Percentiles rank a stretch among this genome's conserved stretches.
Conservation (phyloP, 352 stramenopile species). For the Phytophthora meadii region DNA sequence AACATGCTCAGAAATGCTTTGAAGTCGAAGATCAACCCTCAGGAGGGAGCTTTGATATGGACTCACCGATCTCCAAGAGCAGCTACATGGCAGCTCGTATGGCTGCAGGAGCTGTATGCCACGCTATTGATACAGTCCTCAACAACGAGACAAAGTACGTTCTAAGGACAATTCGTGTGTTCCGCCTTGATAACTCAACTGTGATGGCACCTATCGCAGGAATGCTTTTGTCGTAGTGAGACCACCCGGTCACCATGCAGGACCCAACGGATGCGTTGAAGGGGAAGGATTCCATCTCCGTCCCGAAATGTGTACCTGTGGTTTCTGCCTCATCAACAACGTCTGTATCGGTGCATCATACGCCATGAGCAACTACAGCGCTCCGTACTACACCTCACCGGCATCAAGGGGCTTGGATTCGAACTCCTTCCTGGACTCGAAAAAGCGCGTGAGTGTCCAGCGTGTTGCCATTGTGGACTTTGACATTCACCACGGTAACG, state of each 20-base stretch:
- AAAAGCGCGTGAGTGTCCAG: conserved; percentile 35
- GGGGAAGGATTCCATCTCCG: conserved; percentile 56
- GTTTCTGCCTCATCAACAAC: conserved; percentile 77
- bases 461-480: conserved; percentile 73
- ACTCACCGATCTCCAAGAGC: conserved; percentile 69
- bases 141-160: conserved; percentile 60
- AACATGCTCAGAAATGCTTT: conserved; percentile 56
- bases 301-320: conserved; percentile 68
- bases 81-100: conserved; percentile 63
- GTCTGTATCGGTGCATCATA: conserved; percentile 72
- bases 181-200: not conserved
- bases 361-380: conserved; percentile 56
- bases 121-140: conserved; percentile 73
- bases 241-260: conserved; percentile 66
- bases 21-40: conserved; percentile 56
- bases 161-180: not conserved
- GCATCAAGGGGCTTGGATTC: not conserved
- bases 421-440: conserved; percentile 7
- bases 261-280: conserved; percentile 67
- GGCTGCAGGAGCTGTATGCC: conserved; percentile 64
- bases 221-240: conserved; percentile 72
- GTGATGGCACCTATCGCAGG: conserved; percentile 20
- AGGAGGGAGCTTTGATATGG: conserved; percentile 61
- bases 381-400: conserved; percentile 44
- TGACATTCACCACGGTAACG: conserved; percentile 75